Evolutionary conservation across 2,329 filamentous ascomycete species (phyloP).

Genomic region (Neonectria neomacrospora): DNA sequence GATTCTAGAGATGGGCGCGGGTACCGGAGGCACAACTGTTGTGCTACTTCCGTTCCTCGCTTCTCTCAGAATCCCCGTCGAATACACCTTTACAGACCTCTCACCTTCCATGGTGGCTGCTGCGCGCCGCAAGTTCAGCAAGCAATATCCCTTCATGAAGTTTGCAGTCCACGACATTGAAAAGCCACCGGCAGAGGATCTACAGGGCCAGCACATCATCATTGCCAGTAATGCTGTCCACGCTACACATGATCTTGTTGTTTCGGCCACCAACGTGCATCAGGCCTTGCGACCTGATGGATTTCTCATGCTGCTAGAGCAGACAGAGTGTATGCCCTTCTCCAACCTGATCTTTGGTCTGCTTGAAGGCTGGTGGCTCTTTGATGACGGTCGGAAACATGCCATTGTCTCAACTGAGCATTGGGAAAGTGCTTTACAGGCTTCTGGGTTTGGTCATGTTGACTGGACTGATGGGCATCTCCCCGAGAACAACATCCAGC

Average conservation of each 20-base stretch:
- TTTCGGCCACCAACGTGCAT: neutral
- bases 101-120: conserved; percentile 9
- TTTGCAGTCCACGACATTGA: conserved; percentile 15
- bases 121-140: neutral
- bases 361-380: conserved; percentile 25
- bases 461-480: conserved; percentile 21
- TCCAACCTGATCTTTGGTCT: conserved; percentile 11
- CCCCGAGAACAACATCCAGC: conserved; percentile 6
- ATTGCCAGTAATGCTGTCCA: conserved; percentile 20
- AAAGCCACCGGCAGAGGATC: neutral
- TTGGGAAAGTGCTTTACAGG: neutral
- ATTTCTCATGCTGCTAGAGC: conserved; percentile 21
- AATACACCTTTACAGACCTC: conserved; percentile 18
- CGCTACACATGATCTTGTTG: conserved; percentile 3
- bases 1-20: conserved; percentile 14
- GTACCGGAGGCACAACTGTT: conserved; percentile 12
- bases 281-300: neutral
- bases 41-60: neutral
- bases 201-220: conserved; percentile 11
- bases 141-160: conserved; percentile 10
- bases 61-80: neutral
- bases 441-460: conserved; percentile 7
- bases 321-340: conserved; percentile 9
- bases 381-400: conserved; percentile 13
- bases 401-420: neutral